Evolutionary conservation across 257 asterid species (phyloP), one percentile per base, ranked within the genome.

Genomic region (Parsonsia alboflavescens): DNA sequence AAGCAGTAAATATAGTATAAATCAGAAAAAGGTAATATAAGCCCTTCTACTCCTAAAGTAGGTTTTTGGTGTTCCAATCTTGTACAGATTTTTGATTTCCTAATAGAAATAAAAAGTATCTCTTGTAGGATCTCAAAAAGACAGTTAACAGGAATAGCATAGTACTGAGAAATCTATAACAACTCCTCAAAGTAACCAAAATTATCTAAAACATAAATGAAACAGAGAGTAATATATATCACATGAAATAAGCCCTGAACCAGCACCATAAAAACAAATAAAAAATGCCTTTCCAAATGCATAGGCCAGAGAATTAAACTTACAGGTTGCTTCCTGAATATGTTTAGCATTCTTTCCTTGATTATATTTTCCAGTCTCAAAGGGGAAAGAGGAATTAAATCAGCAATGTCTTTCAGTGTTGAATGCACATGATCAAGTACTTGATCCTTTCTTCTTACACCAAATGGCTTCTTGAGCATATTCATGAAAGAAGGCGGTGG

Each of bases 391-490:
- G 99, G 97, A 76, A 88, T 88, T 76, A 95, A 77, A 79, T 83
- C 74, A 15, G 93, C 85, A 79, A 95, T 95, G 70, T 82, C 75
- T 69, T 76, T 80, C 78, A 95, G 81, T 65, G 96, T 82, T 57
- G 91, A 76, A 87, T 95, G 99, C 73, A 95, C 86, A 48, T 88
- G 90, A 72, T 90, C 89, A 56, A 86, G 90, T 74, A 95, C 98
- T 81, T 89, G 89, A 41, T 75, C 81, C 89, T 95, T 95, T 80
- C 85, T 89, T 65, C 84, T n/a, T 53, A 83, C 61, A 56, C 96
- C 92, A 45, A 73, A 81, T 64, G 96, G 89, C 74, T 85, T 81
- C 88, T 84, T 90, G 86, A 88, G 76, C 36, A 75, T 75, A 30
- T 82, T 82, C 63, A 83, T 11, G 76, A 83, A 86, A 82, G 83